These are phyloP conservation scores for Biscutella laevigata DNA, from an alignment of 441 rosid genomes.

Conservation along the genomic window DNA sequence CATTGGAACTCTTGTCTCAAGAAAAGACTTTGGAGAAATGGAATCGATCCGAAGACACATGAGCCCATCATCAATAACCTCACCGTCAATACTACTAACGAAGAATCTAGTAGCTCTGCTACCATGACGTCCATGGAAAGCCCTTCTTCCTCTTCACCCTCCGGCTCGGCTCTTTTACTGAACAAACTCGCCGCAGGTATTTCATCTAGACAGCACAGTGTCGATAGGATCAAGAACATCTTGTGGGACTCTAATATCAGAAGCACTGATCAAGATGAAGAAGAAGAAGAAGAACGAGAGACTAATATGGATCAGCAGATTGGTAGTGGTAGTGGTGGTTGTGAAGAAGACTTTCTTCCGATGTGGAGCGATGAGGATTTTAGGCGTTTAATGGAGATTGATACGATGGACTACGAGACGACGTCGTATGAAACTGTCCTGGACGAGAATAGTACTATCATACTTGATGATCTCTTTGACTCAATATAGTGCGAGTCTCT, in stretches of 20 bases:
- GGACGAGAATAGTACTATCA: neutral
- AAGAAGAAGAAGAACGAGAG: neutral
- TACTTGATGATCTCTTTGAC: slow-evolving; percentile 10
- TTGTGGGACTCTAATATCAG: neutral
- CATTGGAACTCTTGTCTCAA: slow-evolving; percentile 95
- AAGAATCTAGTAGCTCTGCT: slow-evolving; percentile 6
- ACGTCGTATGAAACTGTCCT: slow-evolving; percentile 7
- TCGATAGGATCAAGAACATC: slow-evolving; percentile 17
- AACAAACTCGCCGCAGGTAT: slow-evolving; percentile 23
- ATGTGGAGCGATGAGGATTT: slow-evolving; percentile 14
- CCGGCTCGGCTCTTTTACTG: slow-evolving; percentile 16
- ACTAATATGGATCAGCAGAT: neutral
- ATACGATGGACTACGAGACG: slow-evolving; percentile 5
- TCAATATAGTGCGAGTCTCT: neutral
- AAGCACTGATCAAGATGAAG: slow-evolving; percentile 3
- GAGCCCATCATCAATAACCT: slow-evolving; percentile 32
- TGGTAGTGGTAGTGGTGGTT: neutral
- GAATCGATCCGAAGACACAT: slow-evolving; percentile 83
- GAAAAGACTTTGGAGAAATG: slow-evolving; percentile 70
- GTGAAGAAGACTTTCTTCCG: neutral
- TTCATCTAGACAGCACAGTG: slow-evolving; percentile 20
- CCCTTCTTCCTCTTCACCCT: slow-evolving; percentile 7
- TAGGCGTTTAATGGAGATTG: slow-evolving; percentile 9
- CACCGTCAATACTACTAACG: slow-evolving; percentile 5
- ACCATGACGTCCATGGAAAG: neutral